phyloP scores from a whole-genome alignment of 179 eudicot species.

The Monotropa hypopitys region DNA sequence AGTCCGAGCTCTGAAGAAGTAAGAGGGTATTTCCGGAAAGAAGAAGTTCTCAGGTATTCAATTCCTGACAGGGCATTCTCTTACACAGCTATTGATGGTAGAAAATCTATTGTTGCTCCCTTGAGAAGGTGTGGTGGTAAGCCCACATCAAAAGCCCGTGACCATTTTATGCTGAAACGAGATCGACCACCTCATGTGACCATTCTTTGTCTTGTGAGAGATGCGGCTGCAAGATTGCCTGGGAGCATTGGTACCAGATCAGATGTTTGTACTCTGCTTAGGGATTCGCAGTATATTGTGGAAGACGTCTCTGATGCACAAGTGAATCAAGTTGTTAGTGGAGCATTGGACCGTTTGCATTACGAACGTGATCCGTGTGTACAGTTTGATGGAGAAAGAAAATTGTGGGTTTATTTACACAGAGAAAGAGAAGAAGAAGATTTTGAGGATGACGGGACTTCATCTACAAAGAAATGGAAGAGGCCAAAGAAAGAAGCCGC shows the following conservation, averaged over 20 bases:
- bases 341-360: conserved; percentile 92
- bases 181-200: conserved; percentile 91
- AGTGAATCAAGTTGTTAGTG: conserved; percentile 86
- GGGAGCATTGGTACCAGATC: conserved; percentile 87
- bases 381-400: conserved; percentile 59
- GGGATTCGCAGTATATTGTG: conserved; percentile 78
- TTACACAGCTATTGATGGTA: conserved; percentile 92
- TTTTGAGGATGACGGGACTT: conserved; percentile 88
- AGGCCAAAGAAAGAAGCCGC: too few relatives aligned
- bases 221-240: conserved; percentile 88
- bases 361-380: conserved; percentile 97
- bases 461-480: too few relatives aligned
- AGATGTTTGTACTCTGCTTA: conserved; percentile 76
- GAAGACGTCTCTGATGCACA: conserved; percentile 64
- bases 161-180: conserved; percentile 72
- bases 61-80: conserved; percentile 83
- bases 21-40: conserved; percentile 58
- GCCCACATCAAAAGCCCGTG: conserved; percentile 80
- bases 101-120: conserved; percentile 86
- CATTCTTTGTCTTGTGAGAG: conserved; percentile 86
- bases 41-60: conserved; percentile 63
- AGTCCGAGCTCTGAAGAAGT: conserved; percentile 68
- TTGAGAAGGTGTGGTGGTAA: conserved; percentile 83
- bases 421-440: conserved; percentile 90
- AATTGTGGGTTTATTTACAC: conserved; percentile 88